A percentile compares a stretch with the other conserved stretches of the same genome.
Conservation (phyloP, 163 green algal genomes). For the Scenedesmus sp. region DNA sequence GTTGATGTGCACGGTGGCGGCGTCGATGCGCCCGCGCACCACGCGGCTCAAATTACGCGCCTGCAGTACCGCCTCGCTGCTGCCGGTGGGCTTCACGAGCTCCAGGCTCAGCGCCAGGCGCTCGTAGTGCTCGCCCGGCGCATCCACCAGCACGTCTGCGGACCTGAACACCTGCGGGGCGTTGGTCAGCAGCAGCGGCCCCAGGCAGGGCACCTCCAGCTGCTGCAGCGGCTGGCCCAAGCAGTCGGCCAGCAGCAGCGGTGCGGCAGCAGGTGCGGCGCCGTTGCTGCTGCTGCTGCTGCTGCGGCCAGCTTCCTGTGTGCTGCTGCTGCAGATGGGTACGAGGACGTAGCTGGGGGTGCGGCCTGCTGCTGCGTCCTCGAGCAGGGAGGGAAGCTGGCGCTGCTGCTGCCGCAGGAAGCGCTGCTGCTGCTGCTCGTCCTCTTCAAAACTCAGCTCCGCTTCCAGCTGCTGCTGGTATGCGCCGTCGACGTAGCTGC, state of each 20-base stretch:
- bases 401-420: slow-evolving; percentile 44
- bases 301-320: neutral
- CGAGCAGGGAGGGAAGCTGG: slow-evolving; percentile 17
- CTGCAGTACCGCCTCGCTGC: neutral
- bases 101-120: slow-evolving; percentile 11
- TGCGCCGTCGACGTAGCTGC: neutral
- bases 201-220: slow-evolving; percentile 30
- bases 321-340: neutral
- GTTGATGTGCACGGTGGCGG: slow-evolving; percentile 7
- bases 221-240: slow-evolving; percentile 22
- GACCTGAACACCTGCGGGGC: slow-evolving; percentile 5
- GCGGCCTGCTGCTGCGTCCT: slow-evolving; percentile 20
- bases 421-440: slow-evolving; percentile 47
- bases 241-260: neutral
- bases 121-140: neutral
- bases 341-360: slow-evolving; percentile 17
- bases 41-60: slow-evolving; percentile 31
- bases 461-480: slow-evolving; percentile 40
- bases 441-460: slow-evolving; percentile 29
- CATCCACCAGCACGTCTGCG: slow-evolving; percentile 28
- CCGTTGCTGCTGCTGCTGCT: slow-evolving; percentile 7
- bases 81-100: slow-evolving; percentile 18
- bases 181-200: slow-evolving; percentile 40
- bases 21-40: neutral
- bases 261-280: neutral